Evolutionary conservation across 768 basidiomycete genomes (phyloP), one percentile per base, ranked within the genome.

Genomic region (Tylopilus cervinicoccineus): DNA sequence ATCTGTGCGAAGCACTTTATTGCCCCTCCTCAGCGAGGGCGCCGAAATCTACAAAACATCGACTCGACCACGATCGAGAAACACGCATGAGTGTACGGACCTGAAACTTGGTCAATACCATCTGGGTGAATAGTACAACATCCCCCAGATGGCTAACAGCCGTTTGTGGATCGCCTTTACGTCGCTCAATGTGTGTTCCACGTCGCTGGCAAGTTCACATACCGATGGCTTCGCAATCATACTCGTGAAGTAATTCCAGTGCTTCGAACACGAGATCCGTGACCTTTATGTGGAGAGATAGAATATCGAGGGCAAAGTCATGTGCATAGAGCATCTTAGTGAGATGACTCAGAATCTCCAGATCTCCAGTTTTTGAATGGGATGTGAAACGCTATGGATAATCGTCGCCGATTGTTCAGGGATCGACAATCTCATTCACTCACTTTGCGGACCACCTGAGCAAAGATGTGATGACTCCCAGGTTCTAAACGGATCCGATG

Each of bases 171-270:
- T 91, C 88, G 39, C 88, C 88, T 91, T 52, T 47, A 17, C 16
- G 31, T 31, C 50, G 31, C 11, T 32, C 29, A 43, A 26, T 32
- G 31, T 38, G 9, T 32, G 41, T 38, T 23, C 28, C 23, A n/a
- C 14, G 16, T 36, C 24, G 10, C 36, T 33, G 13, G 33, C 26
- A 19, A 50, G 54, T 27, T 31, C 47, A 71, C 83, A 22, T 62
- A 86, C 88, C 88, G 27, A 91, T 83, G 19, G 81, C 84, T 59
- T 89, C 88, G 52, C 84, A 89, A 57, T 89, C 87, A 55, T 86
- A 89, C 34, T 81, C 76, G 47, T 86, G 79, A 36, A 89, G 67
- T 49, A 88, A 76, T 14, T 69, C 67, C 37, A 90, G 65, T 0
- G 81, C 78, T 52, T 80, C 74, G 23, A 77, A 80, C 26, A 88